phyloP scores from a whole-genome alignment of 108 stramenopile species.

The Schizochytrium sp. region DNA sequence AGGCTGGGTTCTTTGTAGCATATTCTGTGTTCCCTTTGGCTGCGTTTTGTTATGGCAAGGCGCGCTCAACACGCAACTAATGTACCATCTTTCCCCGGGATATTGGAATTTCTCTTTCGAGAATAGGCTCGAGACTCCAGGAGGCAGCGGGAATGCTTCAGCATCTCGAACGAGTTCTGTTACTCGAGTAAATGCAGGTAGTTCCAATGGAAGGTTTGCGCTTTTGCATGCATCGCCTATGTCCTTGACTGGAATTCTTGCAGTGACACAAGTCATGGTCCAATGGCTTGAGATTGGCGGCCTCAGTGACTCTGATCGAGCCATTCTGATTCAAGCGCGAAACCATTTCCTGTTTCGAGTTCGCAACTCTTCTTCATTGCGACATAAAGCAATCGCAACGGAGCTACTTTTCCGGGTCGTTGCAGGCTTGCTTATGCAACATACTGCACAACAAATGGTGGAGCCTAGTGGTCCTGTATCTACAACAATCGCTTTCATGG shows the following conservation, averaged over 20 bases:
- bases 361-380: slow-evolving; percentile 6
- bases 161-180: background rate
- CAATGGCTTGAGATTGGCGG: slow-evolving; percentile 43
- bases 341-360: slow-evolving; percentile 45
- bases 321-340: background rate
- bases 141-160: background rate
- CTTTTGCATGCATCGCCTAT: slow-evolving; percentile 23
- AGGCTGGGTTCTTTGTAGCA: background rate
- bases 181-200: background rate
- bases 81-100: background rate
- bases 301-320: background rate
- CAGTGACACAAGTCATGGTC: background rate
- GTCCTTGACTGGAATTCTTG: background rate
- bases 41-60: slow-evolving; percentile 15
- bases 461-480: slow-evolving; percentile 43
- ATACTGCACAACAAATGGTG: slow-evolving; percentile 42
- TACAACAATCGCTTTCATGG: slow-evolving; percentile 44
- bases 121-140: background rate
- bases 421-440: slow-evolving; percentile 35
- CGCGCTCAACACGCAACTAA: background rate
- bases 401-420: slow-evolving; percentile 44
- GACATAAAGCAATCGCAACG: slow-evolving; percentile 51
- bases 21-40: background rate
- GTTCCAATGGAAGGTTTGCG: background rate
- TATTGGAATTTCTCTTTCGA: slow-evolving; percentile 42